A percentile compares a stretch with the other conserved stretches of the same genome.
Conservation (phyloP, 176 grass and related monocot species). For the Saccharum spontaneum region DNA sequence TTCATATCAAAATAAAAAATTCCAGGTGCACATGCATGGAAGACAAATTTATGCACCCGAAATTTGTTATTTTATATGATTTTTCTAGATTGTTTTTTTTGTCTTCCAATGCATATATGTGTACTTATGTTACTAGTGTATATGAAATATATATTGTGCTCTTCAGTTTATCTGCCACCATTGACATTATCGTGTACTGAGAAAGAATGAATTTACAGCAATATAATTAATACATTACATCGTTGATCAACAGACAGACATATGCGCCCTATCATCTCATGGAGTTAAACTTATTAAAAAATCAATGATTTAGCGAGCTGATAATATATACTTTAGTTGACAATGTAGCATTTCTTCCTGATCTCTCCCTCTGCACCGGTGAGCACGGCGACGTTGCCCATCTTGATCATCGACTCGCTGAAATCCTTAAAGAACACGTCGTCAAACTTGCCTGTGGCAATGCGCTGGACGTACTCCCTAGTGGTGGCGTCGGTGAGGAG, state of each 20-base stretch:
- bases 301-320: not conserved
- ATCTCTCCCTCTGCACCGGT: conserved; percentile 62
- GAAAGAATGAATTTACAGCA: not conserved
- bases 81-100: no score
- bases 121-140: no score
- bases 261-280: no score
- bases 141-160: no score
- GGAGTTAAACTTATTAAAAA: not conserved
- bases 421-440: conserved; percentile 63
- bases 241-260: not conserved
- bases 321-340: conserved; percentile 18
- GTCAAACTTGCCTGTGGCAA: conserved; percentile 41
- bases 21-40: no score
- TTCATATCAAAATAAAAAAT: no score
- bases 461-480: conserved; percentile 53
- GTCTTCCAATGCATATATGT: no score
- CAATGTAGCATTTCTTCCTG: conserved; percentile 61
- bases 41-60: no score
- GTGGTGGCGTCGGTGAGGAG: conserved; percentile 50
- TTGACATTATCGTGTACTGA: not conserved
- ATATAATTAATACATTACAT: not conserved
- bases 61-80: no score
- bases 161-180: not conserved
- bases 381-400: conserved; percentile 58
- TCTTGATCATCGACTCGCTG: conserved; percentile 61